These are phyloP conservation scores for Claviceps humidiphila DNA, from an alignment of 2,329 filamentous ascomycete genomes.

Conservation along the genomic window DNA sequence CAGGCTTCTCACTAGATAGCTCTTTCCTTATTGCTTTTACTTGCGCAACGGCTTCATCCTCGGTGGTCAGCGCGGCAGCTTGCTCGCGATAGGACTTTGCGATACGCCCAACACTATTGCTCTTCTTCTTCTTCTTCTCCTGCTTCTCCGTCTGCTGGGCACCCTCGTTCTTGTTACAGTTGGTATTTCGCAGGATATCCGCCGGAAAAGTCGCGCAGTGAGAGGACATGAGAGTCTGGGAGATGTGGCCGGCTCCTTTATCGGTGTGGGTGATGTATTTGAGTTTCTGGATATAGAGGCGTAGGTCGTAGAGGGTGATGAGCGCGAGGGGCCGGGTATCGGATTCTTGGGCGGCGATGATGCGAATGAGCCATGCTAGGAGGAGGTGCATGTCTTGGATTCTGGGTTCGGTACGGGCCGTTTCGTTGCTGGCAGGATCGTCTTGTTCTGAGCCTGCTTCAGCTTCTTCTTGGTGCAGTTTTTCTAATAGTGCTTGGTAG, in stretches of 20 bases:
- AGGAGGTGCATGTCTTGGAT: slow-evolving; percentile 23
- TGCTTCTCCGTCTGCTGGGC: neutral
- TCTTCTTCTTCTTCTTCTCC: slow-evolving; percentile 10
- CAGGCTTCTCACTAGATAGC: neutral
- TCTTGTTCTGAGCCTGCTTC: slow-evolving; percentile 9
- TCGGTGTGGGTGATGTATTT: neutral
- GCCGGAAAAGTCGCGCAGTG: slow-evolving; percentile 9
- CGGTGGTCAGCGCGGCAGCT: neutral
- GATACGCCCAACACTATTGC: slow-evolving; percentile 12
- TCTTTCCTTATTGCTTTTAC: neutral
- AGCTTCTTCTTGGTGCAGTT: slow-evolving; percentile 20
- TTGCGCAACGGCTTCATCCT: slow-evolving; percentile 2
- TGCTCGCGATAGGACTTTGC: slow-evolving; percentile 9
- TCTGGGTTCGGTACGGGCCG: too few species aligned
- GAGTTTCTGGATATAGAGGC: slow-evolving; percentile 12
- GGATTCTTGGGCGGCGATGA: slow-evolving; percentile 11
- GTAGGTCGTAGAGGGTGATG: slow-evolving; percentile 15
- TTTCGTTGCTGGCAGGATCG: slow-evolving; percentile 27
- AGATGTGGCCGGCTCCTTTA: slow-evolving; percentile 9
- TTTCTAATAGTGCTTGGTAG: slow-evolving; percentile 12
- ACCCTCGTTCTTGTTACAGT: slow-evolving; percentile 10
- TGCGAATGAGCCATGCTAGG: slow-evolving; percentile 24
- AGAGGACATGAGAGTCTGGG: slow-evolving; percentile 15
- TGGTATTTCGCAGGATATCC: neutral
- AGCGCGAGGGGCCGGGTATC: slow-evolving; percentile 13